These are phyloP conservation scores for Wickerhamomyces pijperi DNA, from an alignment of 805 yeast species.

Conservation along the genomic window DNA sequence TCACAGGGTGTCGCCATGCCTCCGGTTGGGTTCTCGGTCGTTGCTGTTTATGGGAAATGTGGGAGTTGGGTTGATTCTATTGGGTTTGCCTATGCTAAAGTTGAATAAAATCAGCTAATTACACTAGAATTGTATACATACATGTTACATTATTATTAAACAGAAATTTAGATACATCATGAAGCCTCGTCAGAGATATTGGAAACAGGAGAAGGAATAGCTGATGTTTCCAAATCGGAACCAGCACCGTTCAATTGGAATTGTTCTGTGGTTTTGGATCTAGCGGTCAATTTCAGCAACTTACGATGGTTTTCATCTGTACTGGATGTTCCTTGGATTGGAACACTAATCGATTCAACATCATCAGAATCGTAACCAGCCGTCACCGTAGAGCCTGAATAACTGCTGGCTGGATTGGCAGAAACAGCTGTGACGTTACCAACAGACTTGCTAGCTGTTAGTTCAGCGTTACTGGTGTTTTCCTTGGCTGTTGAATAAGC, in stretches of 20 bases:
- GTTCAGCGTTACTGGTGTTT: background rate
- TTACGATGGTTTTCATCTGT: slow-evolving; percentile 17
- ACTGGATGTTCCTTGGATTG: slow-evolving; percentile 14
- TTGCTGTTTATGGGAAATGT: slow-evolving; percentile 64
- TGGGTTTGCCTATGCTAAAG: slow-evolving; percentile 47
- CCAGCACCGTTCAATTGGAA: slow-evolving; percentile 2
- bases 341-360: slow-evolving; percentile 10
- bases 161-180: no score
- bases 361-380: slow-evolving; percentile 10
- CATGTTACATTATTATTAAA: no score
- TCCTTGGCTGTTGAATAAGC: slow-evolving; percentile 1
- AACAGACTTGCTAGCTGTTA: no score
- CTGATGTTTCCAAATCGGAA: slow-evolving; percentile 15
- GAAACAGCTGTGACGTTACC: no score
- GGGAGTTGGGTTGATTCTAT: slow-evolving; percentile 67
- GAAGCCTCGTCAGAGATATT: slow-evolving; percentile 17
- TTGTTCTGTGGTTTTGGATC: slow-evolving; percentile 1
- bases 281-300: slow-evolving; percentile 14
- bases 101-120: no score
- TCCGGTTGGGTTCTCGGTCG: slow-evolving; percentile 49
- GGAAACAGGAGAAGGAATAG: slow-evolving; percentile 21
- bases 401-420: no score
- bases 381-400: background rate
- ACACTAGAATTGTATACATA: no score
- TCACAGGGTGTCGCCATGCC: slow-evolving; percentile 44